Base-by-base conservation (phyloP, 108 stramenopile genomes). In the Parietichytrium sp. region DNA sequence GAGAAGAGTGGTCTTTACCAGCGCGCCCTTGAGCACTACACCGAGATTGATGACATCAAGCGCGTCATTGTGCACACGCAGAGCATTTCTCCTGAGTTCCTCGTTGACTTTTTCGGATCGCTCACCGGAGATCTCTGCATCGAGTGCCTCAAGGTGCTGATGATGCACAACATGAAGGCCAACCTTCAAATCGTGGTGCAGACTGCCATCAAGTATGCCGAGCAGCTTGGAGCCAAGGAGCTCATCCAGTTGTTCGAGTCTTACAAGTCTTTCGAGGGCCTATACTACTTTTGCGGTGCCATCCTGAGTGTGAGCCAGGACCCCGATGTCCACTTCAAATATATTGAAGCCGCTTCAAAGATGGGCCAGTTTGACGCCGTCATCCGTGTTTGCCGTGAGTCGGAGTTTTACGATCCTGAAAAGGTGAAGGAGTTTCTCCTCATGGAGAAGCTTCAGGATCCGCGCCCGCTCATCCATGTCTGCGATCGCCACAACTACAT, bases 11-110 rank as follows among this genome's bases (percentile, higher is more conserved):
- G 96, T 2, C 96, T 99, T 92, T 96, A 92, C 93, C 97, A 99
- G 89, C 95, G 99, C 51, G 99, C 99, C 6, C 95, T 98, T n/a
- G 97, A 99, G 89, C 95, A 98, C 86, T 98, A 97, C 94, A 96
- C 94, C 55, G 95, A 97, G 72, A 94, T 96, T 45, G 92, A 89
- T 13, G 99, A 99, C 88, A 98, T 99, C 85, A 99, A 99, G 93
- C 86, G 91, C 36, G 29, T 81, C n/a, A 55, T 89, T 51, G 29
- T 48, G 13, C 25, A 55, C 55, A 92, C 94, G 79, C 95, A 96
- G 84, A 93, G 94, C 54, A 94, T 98, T 94, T 93, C 93, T 80
- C 89, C 94, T 3, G 98, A 96, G 82, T 99, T 98, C 83, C 92
- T 98, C 25, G 93, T 99, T 49, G 86, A 78, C 54, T 99, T 91